Conservation (phyloP, 1,284 basidiomycete species). For the Melampsora allii-populina region DNA sequence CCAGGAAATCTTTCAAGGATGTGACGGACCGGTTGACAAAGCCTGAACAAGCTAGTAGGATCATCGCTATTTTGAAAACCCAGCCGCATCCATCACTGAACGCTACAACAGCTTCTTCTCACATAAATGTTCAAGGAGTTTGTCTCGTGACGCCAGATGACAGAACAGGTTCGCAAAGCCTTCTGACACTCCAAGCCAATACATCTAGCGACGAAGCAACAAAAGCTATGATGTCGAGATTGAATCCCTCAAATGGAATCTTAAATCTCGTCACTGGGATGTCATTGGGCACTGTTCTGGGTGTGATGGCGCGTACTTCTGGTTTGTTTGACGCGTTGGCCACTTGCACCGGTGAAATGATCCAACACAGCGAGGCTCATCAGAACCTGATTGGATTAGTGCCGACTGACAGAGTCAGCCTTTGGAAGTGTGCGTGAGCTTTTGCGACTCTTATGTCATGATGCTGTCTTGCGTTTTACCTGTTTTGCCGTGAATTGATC, state of each 20-base stretch:
- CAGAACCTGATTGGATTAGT: constrained; percentile 28
- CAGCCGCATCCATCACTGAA: background rate
- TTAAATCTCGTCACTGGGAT: constrained; percentile 23
- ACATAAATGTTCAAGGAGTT: background rate
- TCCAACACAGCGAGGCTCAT: constrained; percentile 9
- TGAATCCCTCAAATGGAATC: background rate
- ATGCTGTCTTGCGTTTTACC: no score
- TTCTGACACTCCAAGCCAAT: background rate
- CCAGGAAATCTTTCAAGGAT: background rate
- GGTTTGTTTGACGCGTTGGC: constrained; percentile 27
- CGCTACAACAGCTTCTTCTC: background rate
- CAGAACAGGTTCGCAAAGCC: background rate
- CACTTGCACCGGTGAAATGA: constrained; percentile 3
- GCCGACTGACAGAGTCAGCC: constrained; percentile 19
- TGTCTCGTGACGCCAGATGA: constrained; percentile 4
- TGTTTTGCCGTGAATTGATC: no score
- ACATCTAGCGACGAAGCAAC: background rate
- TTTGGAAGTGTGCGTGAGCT: constrained; percentile 22
- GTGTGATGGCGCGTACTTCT: background rate
- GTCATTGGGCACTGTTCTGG: constrained; percentile 5
- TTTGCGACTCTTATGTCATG: background rate
- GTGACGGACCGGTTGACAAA: background rate
- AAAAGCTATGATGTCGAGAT: background rate
- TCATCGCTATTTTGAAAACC: background rate
- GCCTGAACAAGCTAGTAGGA: background rate